A percentile compares a stretch with the other conserved stretches of the same genome.
phyloP scores from a whole-genome alignment of 306 rosid species.

The Pterocarpus santalinus region DNA sequence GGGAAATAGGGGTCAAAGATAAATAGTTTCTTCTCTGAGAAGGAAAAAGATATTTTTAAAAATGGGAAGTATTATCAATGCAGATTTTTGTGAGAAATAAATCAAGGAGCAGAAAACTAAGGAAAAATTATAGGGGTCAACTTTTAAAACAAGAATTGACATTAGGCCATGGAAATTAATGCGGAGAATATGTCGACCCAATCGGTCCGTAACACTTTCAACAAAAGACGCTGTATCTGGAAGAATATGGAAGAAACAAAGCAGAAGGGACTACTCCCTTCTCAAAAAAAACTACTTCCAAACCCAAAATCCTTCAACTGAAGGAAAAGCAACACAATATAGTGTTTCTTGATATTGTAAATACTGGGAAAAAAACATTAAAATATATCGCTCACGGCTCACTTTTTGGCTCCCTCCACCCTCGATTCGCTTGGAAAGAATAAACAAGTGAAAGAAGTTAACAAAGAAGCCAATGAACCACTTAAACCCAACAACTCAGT shows the following conservation, averaged over 20 bases:
- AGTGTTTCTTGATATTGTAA: neutral
- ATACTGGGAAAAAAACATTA: neutral
- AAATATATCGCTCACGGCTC: neutral
- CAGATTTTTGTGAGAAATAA: constrained; percentile 7
- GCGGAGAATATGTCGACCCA: constrained; percentile 31
- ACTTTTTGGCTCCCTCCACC: neutral
- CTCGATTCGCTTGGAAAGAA: neutral
- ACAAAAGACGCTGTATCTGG: neutral
- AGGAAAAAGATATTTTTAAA: neutral
- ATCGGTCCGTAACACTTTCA: constrained; percentile 2
- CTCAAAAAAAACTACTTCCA: neutral
- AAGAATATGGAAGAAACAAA: neutral
- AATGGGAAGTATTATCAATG: neutral
- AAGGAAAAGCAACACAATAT: neutral
- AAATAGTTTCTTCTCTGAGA: constrained; percentile 13
- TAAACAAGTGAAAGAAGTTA: neutral
- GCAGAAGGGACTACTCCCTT: neutral
- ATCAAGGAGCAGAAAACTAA: neutral
- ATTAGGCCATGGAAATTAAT: constrained; percentile 37
- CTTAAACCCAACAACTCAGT: neutral
- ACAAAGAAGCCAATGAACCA: neutral
- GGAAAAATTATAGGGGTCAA: neutral
- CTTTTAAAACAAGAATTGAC: neutral
- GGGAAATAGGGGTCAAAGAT: constrained; percentile 27
- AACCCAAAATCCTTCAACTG: neutral